Conservation (phyloP, 1,284 basidiomycete genomes). For the Pseudomicrostroma phylloplanum region DNA sequence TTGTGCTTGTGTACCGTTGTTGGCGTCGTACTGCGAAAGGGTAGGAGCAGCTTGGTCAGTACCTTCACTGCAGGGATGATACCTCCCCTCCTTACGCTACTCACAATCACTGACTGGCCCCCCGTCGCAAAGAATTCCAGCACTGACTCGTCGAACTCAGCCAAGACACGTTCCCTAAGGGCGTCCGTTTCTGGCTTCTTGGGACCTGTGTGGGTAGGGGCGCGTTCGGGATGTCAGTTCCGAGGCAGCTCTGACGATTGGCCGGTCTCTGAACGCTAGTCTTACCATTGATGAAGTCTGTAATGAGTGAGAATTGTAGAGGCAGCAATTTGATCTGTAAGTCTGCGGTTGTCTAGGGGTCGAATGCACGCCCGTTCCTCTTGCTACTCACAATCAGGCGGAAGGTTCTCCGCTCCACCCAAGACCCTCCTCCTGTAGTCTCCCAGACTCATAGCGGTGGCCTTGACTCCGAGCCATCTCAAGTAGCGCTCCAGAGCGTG, state of each 20-base stretch:
- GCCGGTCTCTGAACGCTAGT: neutral
- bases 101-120: slow-evolving; percentile 81
- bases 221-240: slow-evolving; percentile 10
- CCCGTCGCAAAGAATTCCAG: slow-evolving; percentile 69
- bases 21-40: slow-evolving; percentile 72
- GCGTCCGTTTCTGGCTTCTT: slow-evolving; percentile 63
- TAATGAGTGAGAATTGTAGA: neutral
- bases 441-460: slow-evolving; percentile 84
- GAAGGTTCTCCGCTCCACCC: slow-evolving; percentile 79
- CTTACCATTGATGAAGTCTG: slow-evolving; percentile 6
- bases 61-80: no score
- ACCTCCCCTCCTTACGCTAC: neutral
- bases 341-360: no score
- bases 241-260: neutral
- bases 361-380: no score
- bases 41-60: no score
- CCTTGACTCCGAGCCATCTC: slow-evolving; percentile 95
- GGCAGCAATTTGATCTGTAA: no score
- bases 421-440: slow-evolving; percentile 86
- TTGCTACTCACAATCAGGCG: slow-evolving; percentile 61
- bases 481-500: slow-evolving; percentile 91
- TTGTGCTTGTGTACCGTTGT: slow-evolving; percentile 71
- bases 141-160: slow-evolving; percentile 78
- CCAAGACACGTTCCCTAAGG: slow-evolving; percentile 67
- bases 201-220: slow-evolving; percentile 12